Conservation (phyloP, 345 rosid genomes). For the Turnera subulata region DNA sequence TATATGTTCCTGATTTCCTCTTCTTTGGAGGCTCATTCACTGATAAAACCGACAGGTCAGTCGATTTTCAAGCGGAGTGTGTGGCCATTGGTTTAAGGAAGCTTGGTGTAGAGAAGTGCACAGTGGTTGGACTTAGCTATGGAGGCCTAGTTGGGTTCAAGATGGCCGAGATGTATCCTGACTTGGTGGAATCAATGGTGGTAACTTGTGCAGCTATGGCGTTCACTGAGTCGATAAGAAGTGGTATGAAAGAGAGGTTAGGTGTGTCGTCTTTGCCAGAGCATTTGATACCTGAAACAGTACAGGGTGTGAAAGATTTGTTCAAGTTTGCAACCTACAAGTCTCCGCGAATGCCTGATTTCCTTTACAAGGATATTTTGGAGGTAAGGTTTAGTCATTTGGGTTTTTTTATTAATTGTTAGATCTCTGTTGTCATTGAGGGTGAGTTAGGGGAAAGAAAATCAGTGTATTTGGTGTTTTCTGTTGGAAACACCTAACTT, state of each 20-base stretch:
- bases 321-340: conserved; percentile 13
- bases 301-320: conserved; percentile 9
- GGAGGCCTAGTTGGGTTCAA: conserved; percentile 35
- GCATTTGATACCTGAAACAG: conserved; percentile 30
- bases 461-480: too few relatives aligned
- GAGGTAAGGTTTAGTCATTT: conserved; percentile 22
- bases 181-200: conserved; percentile 39
- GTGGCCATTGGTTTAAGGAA: conserved; percentile 25
- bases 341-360: conserved; percentile 20
- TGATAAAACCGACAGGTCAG: conserved; percentile 15
- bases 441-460: too few relatives aligned
- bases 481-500: too few relatives aligned
- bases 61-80: conserved; percentile 38
- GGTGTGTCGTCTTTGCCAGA: conserved; percentile 29
- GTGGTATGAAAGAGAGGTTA: conserved; percentile 11
- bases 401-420: too few relatives aligned
- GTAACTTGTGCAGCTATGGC: conserved; percentile 25
- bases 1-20: conserved; percentile 38
- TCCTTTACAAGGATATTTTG: conserved; percentile 17
- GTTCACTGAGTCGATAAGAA: conserved; percentile 33
- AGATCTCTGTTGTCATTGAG: too few relatives aligned
- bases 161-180: conserved; percentile 36
- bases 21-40: conserved; percentile 43
- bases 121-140: conserved; percentile 33
- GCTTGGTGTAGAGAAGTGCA: conserved; percentile 35